Base-by-base conservation (phyloP, 257 asterid genomes). In the Nicotiana benthamiana region DNA sequence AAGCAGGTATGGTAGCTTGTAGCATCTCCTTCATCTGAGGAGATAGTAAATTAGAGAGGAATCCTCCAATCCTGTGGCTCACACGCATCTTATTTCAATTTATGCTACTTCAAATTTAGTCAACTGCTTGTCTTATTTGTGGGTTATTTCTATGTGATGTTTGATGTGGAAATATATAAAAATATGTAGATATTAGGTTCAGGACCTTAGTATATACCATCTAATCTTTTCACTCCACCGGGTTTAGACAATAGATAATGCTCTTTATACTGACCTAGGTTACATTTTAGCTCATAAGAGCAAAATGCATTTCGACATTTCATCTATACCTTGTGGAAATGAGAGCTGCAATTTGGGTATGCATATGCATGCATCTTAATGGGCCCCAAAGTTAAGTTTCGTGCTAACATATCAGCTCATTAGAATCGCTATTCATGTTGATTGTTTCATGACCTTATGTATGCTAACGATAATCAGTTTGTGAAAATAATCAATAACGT, bases 1-100 rank as follows among this genome's bases (percentile, higher is more conserved):
- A 95, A 89, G 86, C 82, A 86, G 99, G 99, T 93, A 88, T 74
- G 59, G 36, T 72, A 72, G 40, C 16, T 46, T 72, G 78, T 46
- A n/a, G 60, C 15, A 22, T 72, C 32, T 72, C 20, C 60, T 46
- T 46, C 6, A 24, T 24, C 40, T 22, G 78, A 74, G 43, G 61
- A 74, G 26, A 24, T 26, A 26, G 79, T 46, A 74, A 74, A 26
- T 74, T 15, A 60, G 9, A 1, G 62, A 48, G 43, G 62, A 48
- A 48, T 12, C 43, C 57, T 48, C 22, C 59, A 72, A 0, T 20
- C 65, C 17, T 9, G 16, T 59, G 27, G 30, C 27, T 59, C 30
- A 3, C 30, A 20, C 30, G 22, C 22, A 6, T 56, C 24, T 56
- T 56, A 20, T 20, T 59, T 59, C 65, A 22, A 22, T 2, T 18